These are phyloP conservation scores for Centaurea solstitialis DNA, from an alignment of 129 eudicot genomes.

Conservation along the genomic window DNA sequence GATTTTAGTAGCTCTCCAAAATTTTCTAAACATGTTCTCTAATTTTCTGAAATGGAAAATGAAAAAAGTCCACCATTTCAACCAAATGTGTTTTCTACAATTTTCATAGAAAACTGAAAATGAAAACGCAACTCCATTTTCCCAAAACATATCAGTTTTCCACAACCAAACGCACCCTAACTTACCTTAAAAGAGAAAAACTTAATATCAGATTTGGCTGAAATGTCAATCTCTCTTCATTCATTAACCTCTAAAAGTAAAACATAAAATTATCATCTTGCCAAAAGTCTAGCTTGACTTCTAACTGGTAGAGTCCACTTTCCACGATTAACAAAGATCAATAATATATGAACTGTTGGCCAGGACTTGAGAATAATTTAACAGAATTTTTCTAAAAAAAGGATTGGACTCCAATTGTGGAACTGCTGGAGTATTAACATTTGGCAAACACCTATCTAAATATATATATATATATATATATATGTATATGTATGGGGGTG, in stretches of 20 bases:
- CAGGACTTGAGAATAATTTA: background rate
- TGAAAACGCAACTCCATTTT: too few relatives aligned
- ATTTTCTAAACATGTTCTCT: too few relatives aligned
- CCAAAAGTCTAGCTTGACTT: background rate
- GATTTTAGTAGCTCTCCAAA: too few relatives aligned
- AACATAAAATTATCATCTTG: background rate
- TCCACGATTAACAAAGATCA: background rate
- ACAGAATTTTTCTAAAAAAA: background rate
- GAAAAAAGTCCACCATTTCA: too few relatives aligned
- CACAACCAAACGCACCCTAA: too few relatives aligned
- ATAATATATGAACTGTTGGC: background rate
- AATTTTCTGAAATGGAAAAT: too few relatives aligned
- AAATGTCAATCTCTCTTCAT: background rate
- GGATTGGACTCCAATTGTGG: background rate
- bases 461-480: background rate
- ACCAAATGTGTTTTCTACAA: too few relatives aligned
- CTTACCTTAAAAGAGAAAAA: background rate
- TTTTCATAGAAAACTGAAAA: too few relatives aligned
- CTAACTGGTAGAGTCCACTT: background rate
- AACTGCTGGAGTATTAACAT: background rate
- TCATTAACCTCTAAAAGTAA: background rate
- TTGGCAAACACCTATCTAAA: conserved; percentile 20
- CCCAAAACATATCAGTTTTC: too few relatives aligned
- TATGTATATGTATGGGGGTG: too few relatives aligned
- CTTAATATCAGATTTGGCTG: too few relatives aligned